Conservation (phyloP, 805 yeast species). For the Wickerhamomyces ciferrii region DNA sequence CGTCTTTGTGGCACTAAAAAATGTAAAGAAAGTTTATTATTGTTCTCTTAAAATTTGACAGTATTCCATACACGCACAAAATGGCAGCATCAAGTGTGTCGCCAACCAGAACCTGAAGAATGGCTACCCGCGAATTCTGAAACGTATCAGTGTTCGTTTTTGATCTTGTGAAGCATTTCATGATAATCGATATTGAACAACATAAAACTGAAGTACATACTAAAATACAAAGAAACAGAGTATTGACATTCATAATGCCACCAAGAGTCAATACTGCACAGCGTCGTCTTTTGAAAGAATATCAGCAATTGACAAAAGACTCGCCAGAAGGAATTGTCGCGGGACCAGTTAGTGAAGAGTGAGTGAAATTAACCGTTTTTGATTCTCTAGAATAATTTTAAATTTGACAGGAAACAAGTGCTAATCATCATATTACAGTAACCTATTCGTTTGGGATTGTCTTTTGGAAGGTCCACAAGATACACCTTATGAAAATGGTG, state of each 20-base stretch:
- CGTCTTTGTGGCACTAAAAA: too few species aligned
- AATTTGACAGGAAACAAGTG: not conserved
- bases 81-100: too few species aligned
- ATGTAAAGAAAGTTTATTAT: too few species aligned
- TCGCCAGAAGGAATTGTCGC: constrained; percentile 96
- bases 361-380: constrained; percentile 9
- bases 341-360: constrained; percentile 74
- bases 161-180: not conserved
- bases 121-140: too few species aligned
- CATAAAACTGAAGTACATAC: too few species aligned
- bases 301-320: constrained; percentile 77
- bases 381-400: not conserved
- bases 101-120: not conserved
- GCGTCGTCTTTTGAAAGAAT: constrained; percentile 80
- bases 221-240: too few species aligned
- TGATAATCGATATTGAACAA: not conserved
- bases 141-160: not conserved
- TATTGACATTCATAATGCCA: constrained; percentile 20
- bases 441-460: constrained; percentile 81
- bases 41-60: too few species aligned
- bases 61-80: too few species aligned
- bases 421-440: constrained; percentile 16
- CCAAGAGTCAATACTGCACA: constrained; percentile 60
- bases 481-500: constrained; percentile 82
- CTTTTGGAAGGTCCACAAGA: constrained; percentile 78